Base-by-base conservation (phyloP, 2,329 filamentous ascomycete genomes). In the Dactylonectria estremocensis region DNA sequence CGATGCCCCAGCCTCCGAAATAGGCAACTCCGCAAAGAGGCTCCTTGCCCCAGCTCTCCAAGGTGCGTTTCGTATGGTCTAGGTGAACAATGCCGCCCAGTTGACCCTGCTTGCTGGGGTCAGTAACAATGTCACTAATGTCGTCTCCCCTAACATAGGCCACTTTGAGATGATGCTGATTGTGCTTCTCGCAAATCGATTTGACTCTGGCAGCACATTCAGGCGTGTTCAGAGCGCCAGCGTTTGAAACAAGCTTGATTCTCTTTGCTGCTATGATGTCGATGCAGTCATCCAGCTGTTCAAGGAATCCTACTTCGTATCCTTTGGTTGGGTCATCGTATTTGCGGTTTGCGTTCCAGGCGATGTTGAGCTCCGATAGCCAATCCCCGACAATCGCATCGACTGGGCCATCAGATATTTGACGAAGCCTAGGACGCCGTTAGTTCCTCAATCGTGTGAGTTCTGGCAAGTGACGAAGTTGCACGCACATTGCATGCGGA, bases 1-100 rank as follows among this genome's bases (percentile, higher is more conserved):
- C 60, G 20, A 63, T 63, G 22, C 60, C 60, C 60, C 60, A 63
- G 10, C 50, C 60, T 4, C 60, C 60, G n/a, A 63, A 63, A 31
- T 63, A 63, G 13, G 60, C 60, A 20, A 63, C 60, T 9, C 60
- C 53, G 3, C 60, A 63, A 3, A 63, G 60, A 16, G 60, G 60
- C 18, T 20, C n/a, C 11, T 20, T 56, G 3, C 14, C 52, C 60
- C 60, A 63, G n/a, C 6, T 28, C 45, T 56, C 14, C 9, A 63
- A 11, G n/a, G 18, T 49, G 16, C 37, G 43, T n/a, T 63, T 48
- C 10, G 62, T 48, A 14, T 43, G 48, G 18, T 65, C 62, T 13
- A 65, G 62, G 13, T 65, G 62, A 1, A 53, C 48, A n/a, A 65
- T 65, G 16, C 55, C 62, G 7, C 62, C 62, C 0, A 65, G 35